Evolutionary conservation across 768 basidiomycete species (phyloP).

Genomic region (Pisolithus microcarpus): DNA sequence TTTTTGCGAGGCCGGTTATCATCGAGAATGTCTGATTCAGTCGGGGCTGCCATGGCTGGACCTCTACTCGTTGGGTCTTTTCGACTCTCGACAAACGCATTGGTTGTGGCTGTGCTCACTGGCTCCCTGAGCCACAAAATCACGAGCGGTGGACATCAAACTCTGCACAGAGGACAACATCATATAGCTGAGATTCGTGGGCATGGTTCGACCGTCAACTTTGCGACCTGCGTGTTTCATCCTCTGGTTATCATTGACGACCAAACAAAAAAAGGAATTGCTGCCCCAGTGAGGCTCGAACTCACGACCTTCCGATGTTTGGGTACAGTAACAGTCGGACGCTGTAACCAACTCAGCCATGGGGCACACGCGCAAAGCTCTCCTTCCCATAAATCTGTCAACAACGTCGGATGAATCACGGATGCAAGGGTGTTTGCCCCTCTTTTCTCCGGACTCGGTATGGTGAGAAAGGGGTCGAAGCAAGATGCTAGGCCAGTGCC

Average conservation of each 20-base stretch:
- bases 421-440: too few relatives aligned
- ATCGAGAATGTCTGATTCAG: constrained; percentile 8
- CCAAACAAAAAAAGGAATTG: not conserved
- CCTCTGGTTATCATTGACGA: not conserved
- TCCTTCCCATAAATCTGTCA: too few relatives aligned
- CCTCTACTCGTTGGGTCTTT: too few relatives aligned
- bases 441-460: too few relatives aligned
- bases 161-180: too few relatives aligned
- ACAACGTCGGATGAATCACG: too few relatives aligned
- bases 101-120: not conserved
- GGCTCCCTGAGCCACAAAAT: too few relatives aligned
- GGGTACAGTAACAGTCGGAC: constrained; percentile 60
- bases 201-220: not conserved
- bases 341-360: constrained; percentile 62
- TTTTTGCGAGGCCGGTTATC: constrained; percentile 22
- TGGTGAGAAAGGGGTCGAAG: too few relatives aligned
- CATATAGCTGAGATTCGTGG: too few relatives aligned
- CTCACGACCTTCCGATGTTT: constrained; percentile 58
- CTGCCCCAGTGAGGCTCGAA: constrained; percentile 64
- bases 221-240: too few relatives aligned
- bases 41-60: constrained; percentile 12
- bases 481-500: not conserved
- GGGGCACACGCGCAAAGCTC: constrained; percentile 31
- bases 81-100: not conserved
- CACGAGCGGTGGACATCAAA: too few relatives aligned